phyloP scores from a whole-genome alignment of 257 asterid genomes.

The Coffea eugenioides region DNA sequence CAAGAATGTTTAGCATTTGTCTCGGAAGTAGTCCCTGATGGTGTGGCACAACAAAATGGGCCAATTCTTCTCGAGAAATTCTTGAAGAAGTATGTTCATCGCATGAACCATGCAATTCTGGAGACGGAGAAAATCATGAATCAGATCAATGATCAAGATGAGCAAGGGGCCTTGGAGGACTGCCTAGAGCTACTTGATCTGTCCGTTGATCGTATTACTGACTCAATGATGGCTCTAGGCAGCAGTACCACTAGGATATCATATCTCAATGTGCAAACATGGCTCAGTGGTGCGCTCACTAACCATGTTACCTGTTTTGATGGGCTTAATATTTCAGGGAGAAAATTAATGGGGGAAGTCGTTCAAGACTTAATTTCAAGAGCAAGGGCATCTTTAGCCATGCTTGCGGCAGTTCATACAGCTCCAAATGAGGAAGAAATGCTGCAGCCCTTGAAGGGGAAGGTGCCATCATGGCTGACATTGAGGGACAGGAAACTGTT shows the following conservation, averaged over 20 bases:
- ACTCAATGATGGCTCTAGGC: constrained; percentile 28
- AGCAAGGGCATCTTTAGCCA: constrained; percentile 40
- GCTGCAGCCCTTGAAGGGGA: background rate
- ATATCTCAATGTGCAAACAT: constrained; percentile 30
- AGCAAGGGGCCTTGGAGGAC: constrained; percentile 35
- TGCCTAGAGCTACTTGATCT: constrained; percentile 46
- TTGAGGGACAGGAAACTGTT: constrained; percentile 35
- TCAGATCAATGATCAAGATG: constrained; percentile 24
- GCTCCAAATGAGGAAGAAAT: background rate
- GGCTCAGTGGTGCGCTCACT: constrained; percentile 54
- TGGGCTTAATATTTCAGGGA: constrained; percentile 24
- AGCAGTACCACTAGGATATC: background rate
- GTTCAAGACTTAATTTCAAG: constrained; percentile 31
- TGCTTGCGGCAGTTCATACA: constrained; percentile 24
- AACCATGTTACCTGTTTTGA: constrained; percentile 53
- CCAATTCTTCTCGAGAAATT: constrained; percentile 17
- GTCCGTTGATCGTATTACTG: constrained; percentile 37
- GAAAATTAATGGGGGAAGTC: background rate
- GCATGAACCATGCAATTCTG: constrained; percentile 17
- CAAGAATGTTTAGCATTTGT: constrained; percentile 27
- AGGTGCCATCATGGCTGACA: constrained; percentile 45
- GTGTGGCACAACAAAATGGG: background rate
- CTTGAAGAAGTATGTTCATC: constrained; percentile 28
- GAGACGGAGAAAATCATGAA: constrained; percentile 5
- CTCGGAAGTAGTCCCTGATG: constrained; percentile 21